phyloP scores from a whole-genome alignment of 352 stramenopile species.

The Globisporangium cystogenes region DNA sequence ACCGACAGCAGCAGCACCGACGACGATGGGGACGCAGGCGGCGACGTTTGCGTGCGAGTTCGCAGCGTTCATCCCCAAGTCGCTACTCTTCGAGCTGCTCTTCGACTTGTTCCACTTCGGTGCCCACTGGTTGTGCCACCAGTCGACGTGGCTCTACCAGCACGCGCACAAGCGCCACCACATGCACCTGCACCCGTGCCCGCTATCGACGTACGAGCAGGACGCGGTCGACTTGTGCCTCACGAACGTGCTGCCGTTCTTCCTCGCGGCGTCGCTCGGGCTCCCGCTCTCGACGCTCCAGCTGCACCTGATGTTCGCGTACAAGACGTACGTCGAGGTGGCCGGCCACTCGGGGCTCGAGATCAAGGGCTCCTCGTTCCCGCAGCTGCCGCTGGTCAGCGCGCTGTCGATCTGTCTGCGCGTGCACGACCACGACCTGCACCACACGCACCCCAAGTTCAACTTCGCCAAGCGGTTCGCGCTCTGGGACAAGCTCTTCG shows the following conservation, averaged over 20 bases:
- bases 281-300: constrained; percentile 49
- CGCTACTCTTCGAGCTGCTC: constrained; percentile 73
- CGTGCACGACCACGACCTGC: constrained; percentile 81
- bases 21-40: neutral
- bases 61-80: constrained; percentile 72
- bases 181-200: constrained; percentile 63
- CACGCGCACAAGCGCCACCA: constrained; percentile 85
- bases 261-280: constrained; percentile 34
- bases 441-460: constrained; percentile 75
- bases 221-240: constrained; percentile 63
- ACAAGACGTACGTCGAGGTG: constrained; percentile 89
- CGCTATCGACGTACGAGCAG: constrained; percentile 84
- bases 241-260: constrained; percentile 75
- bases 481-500: constrained; percentile 83
- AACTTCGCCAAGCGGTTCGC: constrained; percentile 90
- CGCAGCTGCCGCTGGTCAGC: constrained; percentile 72
- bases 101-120: constrained; percentile 87
- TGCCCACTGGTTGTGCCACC: constrained; percentile 70
- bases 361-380: constrained; percentile 83
- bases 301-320: constrained; percentile 74
- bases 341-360: constrained; percentile 79
- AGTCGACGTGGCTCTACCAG: constrained; percentile 62
- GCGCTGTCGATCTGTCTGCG: constrained; percentile 48
- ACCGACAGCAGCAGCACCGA: neutral
- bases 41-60: constrained; percentile 37